These are phyloP conservation scores for Iberis pinnata DNA, from an alignment of 345 rosid species.

Conservation along the genomic window DNA sequence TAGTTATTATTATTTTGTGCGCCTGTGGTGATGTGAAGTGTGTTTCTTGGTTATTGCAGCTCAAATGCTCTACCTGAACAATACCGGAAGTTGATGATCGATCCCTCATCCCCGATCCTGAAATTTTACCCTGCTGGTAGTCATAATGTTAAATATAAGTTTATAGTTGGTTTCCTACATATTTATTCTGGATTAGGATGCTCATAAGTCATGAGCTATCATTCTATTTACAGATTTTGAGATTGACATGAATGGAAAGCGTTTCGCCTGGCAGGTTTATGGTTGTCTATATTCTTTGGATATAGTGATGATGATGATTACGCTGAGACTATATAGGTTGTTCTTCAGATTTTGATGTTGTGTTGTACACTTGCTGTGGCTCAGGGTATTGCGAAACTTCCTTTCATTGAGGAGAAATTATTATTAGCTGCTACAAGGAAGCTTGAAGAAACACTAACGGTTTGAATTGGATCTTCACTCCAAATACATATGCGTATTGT, in stretches of 20 bases:
- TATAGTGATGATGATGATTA: slow-evolving; percentile 18
- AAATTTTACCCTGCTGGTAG: slow-evolving; percentile 82
- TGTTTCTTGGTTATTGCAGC: slow-evolving; percentile 41
- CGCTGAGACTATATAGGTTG: neutral
- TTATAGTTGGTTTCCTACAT: neutral
- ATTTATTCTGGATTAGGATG: slow-evolving; percentile 4
- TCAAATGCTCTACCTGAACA: slow-evolving; percentile 79
- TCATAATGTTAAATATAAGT: neutral
- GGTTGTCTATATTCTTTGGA: slow-evolving; percentile 15
- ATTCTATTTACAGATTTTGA: slow-evolving; percentile 66
- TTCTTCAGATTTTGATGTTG: slow-evolving; percentile 14
- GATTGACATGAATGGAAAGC: slow-evolving; percentile 97
- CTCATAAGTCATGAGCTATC: slow-evolving; percentile 5
- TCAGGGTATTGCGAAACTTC: slow-evolving; percentile 92
- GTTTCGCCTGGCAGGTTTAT: slow-evolving; percentile 92
- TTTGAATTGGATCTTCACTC: slow-evolving; percentile 29
- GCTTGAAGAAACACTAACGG: slow-evolving; percentile 77
- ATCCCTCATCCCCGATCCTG: slow-evolving; percentile 68
- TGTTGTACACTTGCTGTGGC: slow-evolving; percentile 21
- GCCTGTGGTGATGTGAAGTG: slow-evolving; percentile 15
- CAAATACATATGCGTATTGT: slow-evolving; percentile 6
- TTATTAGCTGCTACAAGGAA: slow-evolving; percentile 74
- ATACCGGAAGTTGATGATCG: slow-evolving; percentile 73
- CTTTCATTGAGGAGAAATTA: slow-evolving; percentile 79
- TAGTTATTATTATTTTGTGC: neutral